These are phyloP conservation scores for Arthrobotrys megalospora DNA, from an alignment of 2,329 filamentous ascomycete species.

Conservation along the genomic window DNA sequence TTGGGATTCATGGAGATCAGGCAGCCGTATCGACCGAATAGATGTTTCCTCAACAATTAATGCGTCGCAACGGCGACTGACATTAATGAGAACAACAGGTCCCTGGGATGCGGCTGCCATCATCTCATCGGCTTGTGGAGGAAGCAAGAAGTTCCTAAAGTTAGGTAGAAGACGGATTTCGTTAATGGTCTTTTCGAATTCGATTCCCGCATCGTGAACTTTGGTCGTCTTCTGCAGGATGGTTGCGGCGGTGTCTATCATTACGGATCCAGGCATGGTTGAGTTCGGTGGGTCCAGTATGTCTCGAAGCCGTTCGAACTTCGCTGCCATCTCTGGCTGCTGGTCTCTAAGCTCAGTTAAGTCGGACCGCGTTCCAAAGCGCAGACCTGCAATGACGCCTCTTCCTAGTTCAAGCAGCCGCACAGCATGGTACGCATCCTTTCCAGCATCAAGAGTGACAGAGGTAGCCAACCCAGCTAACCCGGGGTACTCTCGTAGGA, in stretches of 20 bases:
- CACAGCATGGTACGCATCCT: conserved; percentile 43
- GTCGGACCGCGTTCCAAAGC: conserved; percentile 57
- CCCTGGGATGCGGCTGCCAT: conserved; percentile 62
- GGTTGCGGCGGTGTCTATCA: background rate
- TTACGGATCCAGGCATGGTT: background rate
- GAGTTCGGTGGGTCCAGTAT: conserved; percentile 4
- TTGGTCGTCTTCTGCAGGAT: background rate
- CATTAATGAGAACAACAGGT: conserved; percentile 65
- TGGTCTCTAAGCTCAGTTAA: conserved; percentile 53
- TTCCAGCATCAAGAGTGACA: conserved; percentile 45
- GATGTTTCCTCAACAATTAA: conserved; percentile 10
- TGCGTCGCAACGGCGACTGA: conserved; percentile 24
- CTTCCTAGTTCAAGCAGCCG: conserved; percentile 61
- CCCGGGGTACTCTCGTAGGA: conserved; percentile 45
- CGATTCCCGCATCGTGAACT: background rate
- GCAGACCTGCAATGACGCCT: conserved; percentile 56
- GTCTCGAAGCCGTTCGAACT: conserved; percentile 44
- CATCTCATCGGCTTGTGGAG: conserved; percentile 59
- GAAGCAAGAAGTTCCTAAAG: conserved; percentile 19
- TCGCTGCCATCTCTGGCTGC: conserved; percentile 24
- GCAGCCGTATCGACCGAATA: background rate
- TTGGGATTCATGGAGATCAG: background rate
- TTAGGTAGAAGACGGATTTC: conserved; percentile 20
- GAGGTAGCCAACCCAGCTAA: conserved; percentile 55
- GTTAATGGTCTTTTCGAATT: background rate